phyloP scores from a whole-genome alignment of 495 filamentous ascomycete species.

The Lasiosphaeris hirsuta region DNA sequence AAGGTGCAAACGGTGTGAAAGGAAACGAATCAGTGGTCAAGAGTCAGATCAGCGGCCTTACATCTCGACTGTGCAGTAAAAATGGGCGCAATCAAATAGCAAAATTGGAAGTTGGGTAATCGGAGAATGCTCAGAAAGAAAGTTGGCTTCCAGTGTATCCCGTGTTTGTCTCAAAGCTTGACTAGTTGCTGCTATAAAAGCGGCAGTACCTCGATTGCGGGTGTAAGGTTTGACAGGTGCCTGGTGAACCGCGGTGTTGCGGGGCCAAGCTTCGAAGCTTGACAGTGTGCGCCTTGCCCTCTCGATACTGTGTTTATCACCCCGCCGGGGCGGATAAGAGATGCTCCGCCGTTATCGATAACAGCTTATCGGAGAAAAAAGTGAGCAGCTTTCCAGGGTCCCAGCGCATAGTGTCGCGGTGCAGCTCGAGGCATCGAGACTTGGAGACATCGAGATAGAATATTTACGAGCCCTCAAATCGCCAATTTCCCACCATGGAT shows the following conservation, averaged over 20 bases:
- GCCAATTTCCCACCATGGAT: conserved; percentile 34
- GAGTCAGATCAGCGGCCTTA: too few relatives aligned
- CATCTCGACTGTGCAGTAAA: too few relatives aligned
- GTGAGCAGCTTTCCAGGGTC: background rate
- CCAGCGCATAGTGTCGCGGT: background rate
- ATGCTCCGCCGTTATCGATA: conserved; percentile 6
- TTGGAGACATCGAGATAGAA: background rate
- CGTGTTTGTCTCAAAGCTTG: too few relatives aligned
- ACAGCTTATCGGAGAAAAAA: conserved; percentile 24
- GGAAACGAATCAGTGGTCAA: too few relatives aligned
- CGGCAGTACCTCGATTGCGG: too few relatives aligned
- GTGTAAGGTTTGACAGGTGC: background rate
- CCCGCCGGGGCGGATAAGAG: conserved; percentile 18
- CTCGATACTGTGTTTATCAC: conserved; percentile 5
- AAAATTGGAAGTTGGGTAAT: too few relatives aligned
- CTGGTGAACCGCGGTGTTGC: background rate
- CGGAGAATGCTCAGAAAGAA: too few relatives aligned
- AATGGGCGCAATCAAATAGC: too few relatives aligned
- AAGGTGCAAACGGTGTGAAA: background rate
- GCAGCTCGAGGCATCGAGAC: background rate
- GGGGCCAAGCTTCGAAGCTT: too few relatives aligned
- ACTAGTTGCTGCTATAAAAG: too few relatives aligned
- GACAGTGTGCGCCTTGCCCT: too few relatives aligned
- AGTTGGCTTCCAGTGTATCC: too few relatives aligned
- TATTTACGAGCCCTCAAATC: background rate